phyloP scores from a whole-genome alignment of 1,139 yeast species.

The Hansenula sp. region DNA sequence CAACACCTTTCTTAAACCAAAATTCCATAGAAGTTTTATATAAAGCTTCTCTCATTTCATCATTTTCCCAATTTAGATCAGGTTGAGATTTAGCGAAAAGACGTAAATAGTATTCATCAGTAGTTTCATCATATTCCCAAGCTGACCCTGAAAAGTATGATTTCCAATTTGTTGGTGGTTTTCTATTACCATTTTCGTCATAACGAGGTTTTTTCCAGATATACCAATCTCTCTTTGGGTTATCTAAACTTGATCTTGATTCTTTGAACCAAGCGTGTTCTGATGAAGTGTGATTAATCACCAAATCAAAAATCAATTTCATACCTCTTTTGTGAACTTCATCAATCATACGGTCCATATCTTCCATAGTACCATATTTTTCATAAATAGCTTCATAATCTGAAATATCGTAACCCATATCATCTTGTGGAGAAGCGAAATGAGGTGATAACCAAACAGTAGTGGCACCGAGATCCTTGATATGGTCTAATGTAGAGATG shows the following conservation, averaged over 20 bases:
- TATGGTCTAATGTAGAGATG: slow-evolving; percentile 45
- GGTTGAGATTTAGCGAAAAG: slow-evolving; percentile 52
- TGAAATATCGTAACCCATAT: slow-evolving; percentile 60
- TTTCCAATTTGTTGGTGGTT: slow-evolving; percentile 55
- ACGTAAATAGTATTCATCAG: slow-evolving; percentile 50
- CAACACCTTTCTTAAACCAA: slow-evolving; percentile 55
- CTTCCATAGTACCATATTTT: slow-evolving; percentile 49
- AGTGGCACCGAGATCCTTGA: slow-evolving; percentile 47
- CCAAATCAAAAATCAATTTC: slow-evolving; percentile 51
- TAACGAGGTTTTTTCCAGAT: slow-evolving; percentile 48
- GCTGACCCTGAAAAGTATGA: slow-evolving; percentile 51
- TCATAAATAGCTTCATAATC: slow-evolving; percentile 51
- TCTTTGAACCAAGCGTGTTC: slow-evolving; percentile 58
- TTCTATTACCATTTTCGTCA: slow-evolving; percentile 43
- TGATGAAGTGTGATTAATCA: slow-evolving; percentile 53
- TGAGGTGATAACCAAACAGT: slow-evolving; percentile 56
- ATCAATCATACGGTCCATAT: slow-evolving; percentile 43
- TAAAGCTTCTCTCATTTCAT: slow-evolving; percentile 46
- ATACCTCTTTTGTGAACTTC: slow-evolving; percentile 46
- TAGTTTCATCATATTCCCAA: slow-evolving; percentile 49
- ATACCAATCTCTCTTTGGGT: slow-evolving; percentile 60
- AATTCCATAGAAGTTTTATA: slow-evolving; percentile 44
- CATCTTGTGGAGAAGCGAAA: slow-evolving; percentile 56
- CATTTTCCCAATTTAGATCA: slow-evolving; percentile 58
- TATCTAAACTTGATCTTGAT: slow-evolving; percentile 43